These are phyloP conservation scores for Aspergillus unguis DNA, from an alignment of 2,329 filamentous ascomycete species.

Conservation along the genomic window DNA sequence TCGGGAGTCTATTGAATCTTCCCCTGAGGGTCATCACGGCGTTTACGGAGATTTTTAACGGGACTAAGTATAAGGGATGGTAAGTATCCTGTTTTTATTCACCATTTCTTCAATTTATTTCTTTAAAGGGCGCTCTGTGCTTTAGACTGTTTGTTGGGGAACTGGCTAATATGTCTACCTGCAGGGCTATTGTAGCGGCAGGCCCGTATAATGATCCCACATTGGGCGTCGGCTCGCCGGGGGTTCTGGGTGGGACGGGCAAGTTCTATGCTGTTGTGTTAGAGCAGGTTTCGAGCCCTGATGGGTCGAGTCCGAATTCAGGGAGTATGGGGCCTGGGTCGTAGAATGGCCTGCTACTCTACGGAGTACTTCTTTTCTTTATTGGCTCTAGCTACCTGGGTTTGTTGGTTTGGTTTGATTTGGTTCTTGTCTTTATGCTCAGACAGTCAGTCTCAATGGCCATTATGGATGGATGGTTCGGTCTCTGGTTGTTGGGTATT, in stretches of 20 bases:
- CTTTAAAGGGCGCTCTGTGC: background rate
- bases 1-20: constrained; percentile 12
- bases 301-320: background rate
- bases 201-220: constrained; percentile 36
- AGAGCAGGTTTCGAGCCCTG: constrained; percentile 24
- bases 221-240: background rate
- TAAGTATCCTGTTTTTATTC: constrained; percentile 16
- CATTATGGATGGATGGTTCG: no score
- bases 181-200: constrained; percentile 33
- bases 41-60: constrained; percentile 41
- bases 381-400: background rate
- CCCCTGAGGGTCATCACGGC: constrained; percentile 32
- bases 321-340: background rate
- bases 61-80: constrained; percentile 39
- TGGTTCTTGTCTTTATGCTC: background rate
- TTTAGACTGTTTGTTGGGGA: background rate
- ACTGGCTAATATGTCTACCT: background rate
- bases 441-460: background rate
- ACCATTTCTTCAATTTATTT: background rate
- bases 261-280: constrained; percentile 38
- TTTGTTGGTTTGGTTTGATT: background rate
- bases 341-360: no score
- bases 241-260: constrained; percentile 25
- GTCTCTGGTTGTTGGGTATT: no score
- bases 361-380: no score